Evolutionary conservation across 208 protist genomes (phyloP).

Genomic region (Leishmania aethiopica): DNA sequence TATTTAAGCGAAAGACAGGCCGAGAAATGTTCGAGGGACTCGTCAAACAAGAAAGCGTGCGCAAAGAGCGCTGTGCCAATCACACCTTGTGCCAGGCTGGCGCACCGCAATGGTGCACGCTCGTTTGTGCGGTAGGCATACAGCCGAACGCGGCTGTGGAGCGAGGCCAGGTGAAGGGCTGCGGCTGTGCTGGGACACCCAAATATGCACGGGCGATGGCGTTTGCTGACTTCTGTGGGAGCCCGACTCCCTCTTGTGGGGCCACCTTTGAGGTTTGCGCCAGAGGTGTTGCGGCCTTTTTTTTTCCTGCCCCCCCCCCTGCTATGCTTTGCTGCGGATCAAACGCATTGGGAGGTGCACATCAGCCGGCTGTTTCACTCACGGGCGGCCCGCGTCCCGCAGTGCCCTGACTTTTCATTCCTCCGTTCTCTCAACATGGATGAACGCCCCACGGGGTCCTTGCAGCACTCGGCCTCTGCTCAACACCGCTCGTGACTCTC

Average conservation of each 20-base stretch:
- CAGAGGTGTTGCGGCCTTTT: too few species aligned
- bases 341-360: neutral
- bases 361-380: neutral
- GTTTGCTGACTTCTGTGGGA: neutral
- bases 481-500: neutral
- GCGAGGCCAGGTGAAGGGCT: neutral
- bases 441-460: neutral
- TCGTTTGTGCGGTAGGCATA: neutral
- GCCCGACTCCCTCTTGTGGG: neutral
- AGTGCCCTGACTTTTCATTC: neutral
- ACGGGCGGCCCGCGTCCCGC: neutral
- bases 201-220: neutral
- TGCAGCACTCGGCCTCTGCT: neutral
- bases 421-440: neutral
- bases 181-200: neutral
- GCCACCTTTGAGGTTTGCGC: neutral
- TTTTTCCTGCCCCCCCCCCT: too few species aligned
- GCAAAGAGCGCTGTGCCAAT: neutral
- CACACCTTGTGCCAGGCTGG: neutral
- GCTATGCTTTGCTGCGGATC: neutral
- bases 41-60: neutral
- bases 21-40: neutral
- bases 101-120: neutral
- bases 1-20: neutral
- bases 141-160: neutral